Base-by-base conservation (phyloP, 2,329 filamentous ascomycete genomes). In the Westerdykella aurantiaca region DNA sequence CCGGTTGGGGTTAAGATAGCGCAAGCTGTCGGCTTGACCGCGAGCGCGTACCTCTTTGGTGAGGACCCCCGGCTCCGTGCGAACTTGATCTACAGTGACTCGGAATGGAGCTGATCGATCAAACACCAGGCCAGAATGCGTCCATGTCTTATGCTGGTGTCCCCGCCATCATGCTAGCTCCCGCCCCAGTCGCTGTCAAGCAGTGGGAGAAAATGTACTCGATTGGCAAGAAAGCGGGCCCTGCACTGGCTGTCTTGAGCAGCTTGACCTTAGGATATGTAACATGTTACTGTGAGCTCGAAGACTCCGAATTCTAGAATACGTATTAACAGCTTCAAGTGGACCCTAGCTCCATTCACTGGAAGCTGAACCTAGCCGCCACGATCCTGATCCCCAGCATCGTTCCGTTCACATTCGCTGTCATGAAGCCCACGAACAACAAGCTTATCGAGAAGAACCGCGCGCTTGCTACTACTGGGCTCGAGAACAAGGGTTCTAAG, bases 111-210 rank as follows among this genome's bases (percentile, higher is more conserved):
- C n/a, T 35, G 5, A 35, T 11, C 31, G 23, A 40, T 39, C n/a
- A 18, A 9, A 31, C 12, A 40, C 11, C 34, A 66, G 67, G 69
- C 46, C 50, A 62, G 50, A 67, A 60, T 43, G 58, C 53, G 12
- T 51, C 43, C 44, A 50, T 65, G 42, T 79, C 75, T 5, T 52
- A 68, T 55, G 64, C 71, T 45, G 48, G 68, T n/a, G 56, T 78
- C 2, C 79, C 79, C 1, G 70, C 75, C 34, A 62, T 82, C 7
- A 71, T 82, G 45, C 69, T 76, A 46, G 74, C 77, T 0, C 80
- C 80, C 1, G 71, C 75, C 1, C 73, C 73, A 1, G 63, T 81
- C 10, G 72, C 81, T 47, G 73, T 77, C 25, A 69, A 68, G 33
- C 79, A 82, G 63, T 83, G 78, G 78, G 53, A 61, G 45, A 67